Base-by-base conservation (phyloP, 495 filamentous ascomycete species). In the Podospora australis region DNA sequence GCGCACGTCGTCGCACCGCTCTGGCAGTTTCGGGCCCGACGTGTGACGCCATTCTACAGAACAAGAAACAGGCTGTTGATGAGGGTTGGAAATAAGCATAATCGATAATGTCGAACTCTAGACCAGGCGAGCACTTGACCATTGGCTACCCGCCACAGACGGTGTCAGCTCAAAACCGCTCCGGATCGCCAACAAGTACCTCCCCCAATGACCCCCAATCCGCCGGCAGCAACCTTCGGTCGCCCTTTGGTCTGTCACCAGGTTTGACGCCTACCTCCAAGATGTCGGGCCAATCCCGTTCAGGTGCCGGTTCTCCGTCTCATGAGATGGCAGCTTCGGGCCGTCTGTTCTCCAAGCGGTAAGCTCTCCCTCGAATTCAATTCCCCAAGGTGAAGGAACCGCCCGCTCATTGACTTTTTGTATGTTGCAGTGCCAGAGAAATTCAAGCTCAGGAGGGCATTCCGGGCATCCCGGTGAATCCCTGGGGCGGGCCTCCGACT, bases 391-490 rank as follows among this genome's bases (percentile, higher is more conserved):
- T 39, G 44, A 51, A 21, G 21, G 50, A 49, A 54, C 48, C 48
- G 32, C 62, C 48, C 52, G 57, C 53, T 56, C 48, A 60, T 44
- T n/a, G n/a, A n/a, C n/a, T n/a, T n/a, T 20, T 46, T 22, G 25
- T 21, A 19, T 42, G 22, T 41, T 21, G 28, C 59, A 95, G 91
- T 53, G 89, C 94, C 32, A 79, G 92, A 66, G 92, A 98, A 64
- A 96, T 97, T 52, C 94, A 97, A 71, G 90, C 90, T 29, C 90
- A 97, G 70, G 94, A 97, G 75, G 90, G 90, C 30, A 72, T 79
- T 26, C 56, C 73, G 39, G 73, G 74, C 34, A 67, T 94, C 51
- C 82, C 83, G 54, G 77, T 88, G 42, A 88, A 86, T 63, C 81
- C 90, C 22, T 97, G 94, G 92, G 91, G 89, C 23, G 71, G 71